A percentile compares a stretch with the other conserved stretches of the same genome.
Evolutionary conservation across 192 early-diverging fungal species (phyloP).

Genomic region (Rhizoclosmatium globosum): DNA sequence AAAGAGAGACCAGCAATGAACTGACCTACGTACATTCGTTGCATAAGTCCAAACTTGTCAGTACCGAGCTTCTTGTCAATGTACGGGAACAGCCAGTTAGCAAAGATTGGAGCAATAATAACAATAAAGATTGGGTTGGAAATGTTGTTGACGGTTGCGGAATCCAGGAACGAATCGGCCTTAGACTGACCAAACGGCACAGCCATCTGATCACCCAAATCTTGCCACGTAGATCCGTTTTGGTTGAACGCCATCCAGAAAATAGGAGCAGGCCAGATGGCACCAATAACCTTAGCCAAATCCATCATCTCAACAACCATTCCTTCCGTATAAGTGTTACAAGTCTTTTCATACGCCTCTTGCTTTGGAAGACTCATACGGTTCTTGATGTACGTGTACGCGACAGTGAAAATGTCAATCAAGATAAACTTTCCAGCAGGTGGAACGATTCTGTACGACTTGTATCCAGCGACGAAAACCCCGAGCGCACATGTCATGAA

Average conservation of each 20-base stretch:
- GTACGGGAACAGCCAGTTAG: constrained; percentile 61
- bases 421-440: constrained; percentile 66
- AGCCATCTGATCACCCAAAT: constrained; percentile 43
- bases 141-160: constrained; percentile 42
- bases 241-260: constrained; percentile 61
- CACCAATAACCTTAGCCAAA: constrained; percentile 44
- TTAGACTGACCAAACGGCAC: not conserved
- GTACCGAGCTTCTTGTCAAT: constrained; percentile 48
- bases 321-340: constrained; percentile 21
- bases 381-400: constrained; percentile 29
- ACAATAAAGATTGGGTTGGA: constrained; percentile 61
- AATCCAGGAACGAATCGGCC: constrained; percentile 32
- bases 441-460: constrained; percentile 69
- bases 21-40: constrained; percentile 66
- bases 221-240: constrained; percentile 46
- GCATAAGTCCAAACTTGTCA: constrained; percentile 48
- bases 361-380: constrained; percentile 15
- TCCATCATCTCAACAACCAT: constrained; percentile 47
- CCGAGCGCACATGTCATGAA: constrained; percentile 51
- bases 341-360: constrained; percentile 13
- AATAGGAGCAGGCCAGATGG: constrained; percentile 45
- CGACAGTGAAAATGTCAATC: constrained; percentile 52
- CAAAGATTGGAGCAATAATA: constrained; percentile 63
- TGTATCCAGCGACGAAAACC: constrained; percentile 62
- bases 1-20: constrained; percentile 60